Conservation (phyloP, 2,329 filamentous ascomycete genomes). For the Clarireedia monteithiana region DNA sequence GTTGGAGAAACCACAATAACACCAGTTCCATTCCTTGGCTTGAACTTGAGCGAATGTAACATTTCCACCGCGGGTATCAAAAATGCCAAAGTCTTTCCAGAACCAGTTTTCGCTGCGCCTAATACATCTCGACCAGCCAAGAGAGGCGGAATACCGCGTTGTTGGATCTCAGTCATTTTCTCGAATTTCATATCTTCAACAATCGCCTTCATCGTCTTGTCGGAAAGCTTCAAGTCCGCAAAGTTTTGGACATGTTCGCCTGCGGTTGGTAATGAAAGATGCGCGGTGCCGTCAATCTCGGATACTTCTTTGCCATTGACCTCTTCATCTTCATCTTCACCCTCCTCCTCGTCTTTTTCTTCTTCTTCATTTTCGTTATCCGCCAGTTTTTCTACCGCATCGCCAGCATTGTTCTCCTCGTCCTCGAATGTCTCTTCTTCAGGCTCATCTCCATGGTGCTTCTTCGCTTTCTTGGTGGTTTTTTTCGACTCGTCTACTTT, state of each 20-base stretch:
- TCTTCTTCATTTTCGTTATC: slow-evolving; percentile 23
- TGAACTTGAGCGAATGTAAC: slow-evolving; percentile 83
- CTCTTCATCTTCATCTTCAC: slow-evolving; percentile 9
- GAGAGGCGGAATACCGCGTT: slow-evolving; percentile 76
- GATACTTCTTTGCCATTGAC: slow-evolving; percentile 17
- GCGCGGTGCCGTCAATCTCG: slow-evolving; percentile 16
- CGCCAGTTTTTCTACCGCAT: slow-evolving; percentile 27
- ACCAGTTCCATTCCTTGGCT: slow-evolving; percentile 87
- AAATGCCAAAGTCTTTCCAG: slow-evolving; percentile 92
- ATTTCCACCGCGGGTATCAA: slow-evolving; percentile 92
- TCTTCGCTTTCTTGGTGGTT: slow-evolving; percentile 32
- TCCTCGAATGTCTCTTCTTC: slow-evolving; percentile 23
- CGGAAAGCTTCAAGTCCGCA: slow-evolving; percentile 67
- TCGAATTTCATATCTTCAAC: slow-evolving; percentile 80
- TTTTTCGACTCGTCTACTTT: background rate
- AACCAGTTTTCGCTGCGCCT: slow-evolving; percentile 91
- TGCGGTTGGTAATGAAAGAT: slow-evolving; percentile 16
- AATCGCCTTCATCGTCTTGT: slow-evolving; percentile 83
- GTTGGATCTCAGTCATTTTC: slow-evolving; percentile 93
- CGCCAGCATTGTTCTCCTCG: slow-evolving; percentile 19
- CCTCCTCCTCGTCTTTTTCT: slow-evolving; percentile 10
- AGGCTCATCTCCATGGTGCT: slow-evolving; percentile 26
- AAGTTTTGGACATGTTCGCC: slow-evolving; percentile 19
- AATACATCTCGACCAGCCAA: slow-evolving; percentile 87
- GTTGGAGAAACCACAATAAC: slow-evolving; percentile 91